phyloP scores from a whole-genome alignment of 805 yeast species.

The Metschnikowia cubensis region DNA sequence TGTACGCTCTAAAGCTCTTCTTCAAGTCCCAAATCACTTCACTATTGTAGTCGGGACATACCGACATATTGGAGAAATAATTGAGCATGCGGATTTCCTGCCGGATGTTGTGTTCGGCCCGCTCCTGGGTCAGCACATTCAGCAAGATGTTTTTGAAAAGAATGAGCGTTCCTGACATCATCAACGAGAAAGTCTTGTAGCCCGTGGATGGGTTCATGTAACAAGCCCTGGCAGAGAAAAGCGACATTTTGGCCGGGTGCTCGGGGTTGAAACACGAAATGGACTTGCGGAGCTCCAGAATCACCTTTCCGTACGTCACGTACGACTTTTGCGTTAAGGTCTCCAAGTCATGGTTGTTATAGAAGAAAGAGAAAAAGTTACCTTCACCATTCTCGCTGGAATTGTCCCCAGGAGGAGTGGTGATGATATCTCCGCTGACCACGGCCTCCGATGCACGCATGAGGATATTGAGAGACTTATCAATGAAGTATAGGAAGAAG shows the following conservation, averaged over 20 bases:
- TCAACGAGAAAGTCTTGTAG: constrained; percentile 29
- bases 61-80: constrained; percentile 19
- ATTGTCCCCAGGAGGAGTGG: constrained; percentile 4
- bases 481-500: constrained; percentile 36
- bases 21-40: constrained; percentile 26
- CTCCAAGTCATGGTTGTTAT: constrained; percentile 27
- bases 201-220: constrained; percentile 31
- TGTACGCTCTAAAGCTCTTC: constrained; percentile 25
- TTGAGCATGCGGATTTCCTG: constrained; percentile 20
- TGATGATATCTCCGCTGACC: constrained; percentile 15
- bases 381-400: not conserved
- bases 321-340: constrained; percentile 31
- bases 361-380: constrained; percentile 16
- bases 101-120: constrained; percentile 2
- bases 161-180: constrained; percentile 34
- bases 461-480: constrained; percentile 31
- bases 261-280: constrained; percentile 30
- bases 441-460: constrained; percentile 17
- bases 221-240: constrained; percentile 34
- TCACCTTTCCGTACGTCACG: constrained; percentile 32
- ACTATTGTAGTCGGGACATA: constrained; percentile 34
- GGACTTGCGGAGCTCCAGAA: constrained; percentile 31
- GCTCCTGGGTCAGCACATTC: constrained; percentile 17
- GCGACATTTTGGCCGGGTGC: constrained; percentile 34
- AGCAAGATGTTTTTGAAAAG: constrained; percentile 24